Conservation (phyloP, 345 rosid species). For the Aquilaria malaccensis region DNA sequence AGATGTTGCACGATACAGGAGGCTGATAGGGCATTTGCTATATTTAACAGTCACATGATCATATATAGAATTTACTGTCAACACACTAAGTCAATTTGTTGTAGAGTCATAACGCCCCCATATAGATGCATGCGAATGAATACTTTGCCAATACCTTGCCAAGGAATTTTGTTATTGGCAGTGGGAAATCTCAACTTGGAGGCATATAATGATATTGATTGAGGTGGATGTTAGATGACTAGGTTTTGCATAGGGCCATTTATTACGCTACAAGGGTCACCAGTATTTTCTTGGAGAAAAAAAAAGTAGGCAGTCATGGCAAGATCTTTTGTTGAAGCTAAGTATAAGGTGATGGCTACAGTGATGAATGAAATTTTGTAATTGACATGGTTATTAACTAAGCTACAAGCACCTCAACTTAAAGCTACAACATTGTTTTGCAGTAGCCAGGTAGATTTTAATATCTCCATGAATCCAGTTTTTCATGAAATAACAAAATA, state of each 20-base stretch:
- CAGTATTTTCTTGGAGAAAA: not conserved
- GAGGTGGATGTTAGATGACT: not conserved
- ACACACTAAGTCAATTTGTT: not conserved
- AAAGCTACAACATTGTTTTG: too few species aligned
- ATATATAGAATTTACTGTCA: not conserved
- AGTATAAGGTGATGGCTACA: not conserved
- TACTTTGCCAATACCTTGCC: not conserved
- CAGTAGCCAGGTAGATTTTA: too few species aligned
- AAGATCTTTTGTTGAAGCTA: not conserved
- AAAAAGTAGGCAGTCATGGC: not conserved
- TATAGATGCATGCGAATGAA: not conserved
- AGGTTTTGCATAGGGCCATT: not conserved
- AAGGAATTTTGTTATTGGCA: too few species aligned
- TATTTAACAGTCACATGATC: not conserved
- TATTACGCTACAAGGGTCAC: not conserved
- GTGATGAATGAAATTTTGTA: not conserved
- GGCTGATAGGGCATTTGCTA: too few species aligned
- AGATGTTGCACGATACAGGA: too few species aligned
- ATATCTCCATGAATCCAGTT: too few species aligned
- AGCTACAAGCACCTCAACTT: too few species aligned
- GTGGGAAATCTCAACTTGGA: too few species aligned
- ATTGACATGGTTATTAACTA: too few species aligned
- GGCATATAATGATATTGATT: not conserved
- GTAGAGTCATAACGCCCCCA: not conserved
- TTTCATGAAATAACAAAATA: too few species aligned